Evolutionary conservation across 768 basidiomycete species (phyloP), one percentile per base, ranked within the genome.

Genomic region (Ramaria rubella): DNA sequence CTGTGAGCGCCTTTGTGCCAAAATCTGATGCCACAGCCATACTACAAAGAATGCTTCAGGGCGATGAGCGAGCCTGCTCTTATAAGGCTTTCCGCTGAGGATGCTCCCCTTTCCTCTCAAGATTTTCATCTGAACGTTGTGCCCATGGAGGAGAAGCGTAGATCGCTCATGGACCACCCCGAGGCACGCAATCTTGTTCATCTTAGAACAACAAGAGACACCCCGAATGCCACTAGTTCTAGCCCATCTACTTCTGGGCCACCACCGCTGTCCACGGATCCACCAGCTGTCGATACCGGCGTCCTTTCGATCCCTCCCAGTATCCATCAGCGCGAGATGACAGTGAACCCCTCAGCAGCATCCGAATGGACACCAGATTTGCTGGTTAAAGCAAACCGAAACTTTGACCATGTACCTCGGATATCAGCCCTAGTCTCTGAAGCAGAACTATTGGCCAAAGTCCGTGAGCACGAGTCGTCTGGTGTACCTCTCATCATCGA

Each of bases 401-500:
- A 73, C 33, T 88, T 87, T 65, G 49, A 62, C 40, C 55, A 56
- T 14, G 68, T 81, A 29, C 58, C 64, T 31, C 76, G 79, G 5
- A 62, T 80, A 5, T 69, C 72, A 5, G 70, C 69, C 0, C 65
- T 67, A 19, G 64, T 60, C 29, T 61, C 60, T 9, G 60, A 67
- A 30, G 62, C 65, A 3, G 64, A 61, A 2, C 62, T 79, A 23
- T 55, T 67, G 2, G 53, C 64, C 1, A 65, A 64, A 34, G 75
- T 89, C 29, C 60, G 67, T 29, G 51, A 69, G 8, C 75, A 80
- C 45, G 86, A 89, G 46, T 48, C 59, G 4, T 59, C 64, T 15
- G 87, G 86, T 1, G 58, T 68, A 12, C 90, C 90, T 1, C 62
- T 90, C 49, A 78, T 92, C 26, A 76, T 93, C 15, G 71, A 80